Conservation (phyloP, 345 rosid genomes). For the Salix koriyanagi region DNA sequence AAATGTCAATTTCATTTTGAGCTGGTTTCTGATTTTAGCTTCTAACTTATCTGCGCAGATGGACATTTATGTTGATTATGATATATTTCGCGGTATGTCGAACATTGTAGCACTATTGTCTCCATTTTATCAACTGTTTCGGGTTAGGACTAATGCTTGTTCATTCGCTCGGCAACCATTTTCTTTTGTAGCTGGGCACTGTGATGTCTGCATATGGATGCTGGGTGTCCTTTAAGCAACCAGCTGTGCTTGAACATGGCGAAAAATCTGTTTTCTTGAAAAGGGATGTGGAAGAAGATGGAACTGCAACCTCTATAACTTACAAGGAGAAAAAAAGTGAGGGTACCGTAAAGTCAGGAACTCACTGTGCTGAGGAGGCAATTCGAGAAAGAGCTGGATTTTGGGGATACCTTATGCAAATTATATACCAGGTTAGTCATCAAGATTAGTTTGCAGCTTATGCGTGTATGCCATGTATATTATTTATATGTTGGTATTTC, state of each 20-base stretch:
- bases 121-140: background rate
- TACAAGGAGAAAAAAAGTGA: conserved; percentile 13
- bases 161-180: background rate
- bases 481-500: background rate
- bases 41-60: conserved; percentile 55
- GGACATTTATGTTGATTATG: conserved; percentile 78
- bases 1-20: background rate
- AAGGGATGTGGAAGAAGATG: conserved; percentile 27
- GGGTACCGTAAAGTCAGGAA: conserved; percentile 40
- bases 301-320: background rate
- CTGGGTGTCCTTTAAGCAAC: conserved; percentile 36
- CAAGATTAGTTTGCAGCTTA: background rate
- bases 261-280: conserved; percentile 14
- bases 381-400: conserved; percentile 42
- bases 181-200: conserved; percentile 52
- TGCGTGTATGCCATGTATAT: background rate
- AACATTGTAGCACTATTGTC: background rate
- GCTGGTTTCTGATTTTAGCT: background rate
- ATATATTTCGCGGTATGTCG: conserved; percentile 81
- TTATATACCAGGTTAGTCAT: conserved; percentile 57
- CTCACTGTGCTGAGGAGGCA: conserved; percentile 37
- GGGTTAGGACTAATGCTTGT: background rate
- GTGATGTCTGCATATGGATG: conserved; percentile 71
- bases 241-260: conserved; percentile 20
- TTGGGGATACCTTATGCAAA: conserved; percentile 79